Evolutionary conservation across 106 monocot species (phyloP), one percentile per base, ranked within the genome.

Genomic region (Allium cepa): DNA sequence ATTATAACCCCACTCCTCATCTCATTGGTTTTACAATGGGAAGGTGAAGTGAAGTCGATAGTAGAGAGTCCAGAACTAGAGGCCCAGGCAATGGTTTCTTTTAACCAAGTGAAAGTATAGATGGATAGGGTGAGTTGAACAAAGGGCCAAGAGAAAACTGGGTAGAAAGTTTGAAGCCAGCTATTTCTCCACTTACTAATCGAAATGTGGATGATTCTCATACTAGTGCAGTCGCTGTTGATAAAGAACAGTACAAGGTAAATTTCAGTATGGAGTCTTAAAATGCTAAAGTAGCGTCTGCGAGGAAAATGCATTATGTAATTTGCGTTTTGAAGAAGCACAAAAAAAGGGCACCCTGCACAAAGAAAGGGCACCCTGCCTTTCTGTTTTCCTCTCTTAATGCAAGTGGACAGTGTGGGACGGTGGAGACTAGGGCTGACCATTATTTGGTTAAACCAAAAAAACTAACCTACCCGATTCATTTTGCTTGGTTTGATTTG

Each of bases 351-450:
- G 22, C 22, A 22, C 22, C 22, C 22, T 22, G 22, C 22, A 8
- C 71, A 84, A 75, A 82, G 67, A 22, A 22, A 22, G 22, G 22
- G 22, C 22, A 22, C 22, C 22, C 22, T 22, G 22, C 92, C 5
- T 96, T 96, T 65, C 72, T 96, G 68, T 92, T 96, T 59, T 96
- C 86, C 70, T 96, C 96, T 63, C 88, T 96, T 0, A 91, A 96
- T 66, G 76, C 91, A 8, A 96, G 96, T 52, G 86, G 88, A 6
- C 96, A 96, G 51, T 76, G 81, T 63, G 96, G 96, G 55, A 84
- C 84, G 63, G 96, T 91, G 76, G 22, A 22, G 22, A 22, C 1
- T 22, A 22, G 22, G 22, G 22, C 1, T 22, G 22, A 22, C 22
- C 22, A 22, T 22, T 22, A 22, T 22, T 22, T 22, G 22, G 22